phyloP scores from a whole-genome alignment of 768 basidiomycete genomes.

The Grammothele lineata region DNA sequence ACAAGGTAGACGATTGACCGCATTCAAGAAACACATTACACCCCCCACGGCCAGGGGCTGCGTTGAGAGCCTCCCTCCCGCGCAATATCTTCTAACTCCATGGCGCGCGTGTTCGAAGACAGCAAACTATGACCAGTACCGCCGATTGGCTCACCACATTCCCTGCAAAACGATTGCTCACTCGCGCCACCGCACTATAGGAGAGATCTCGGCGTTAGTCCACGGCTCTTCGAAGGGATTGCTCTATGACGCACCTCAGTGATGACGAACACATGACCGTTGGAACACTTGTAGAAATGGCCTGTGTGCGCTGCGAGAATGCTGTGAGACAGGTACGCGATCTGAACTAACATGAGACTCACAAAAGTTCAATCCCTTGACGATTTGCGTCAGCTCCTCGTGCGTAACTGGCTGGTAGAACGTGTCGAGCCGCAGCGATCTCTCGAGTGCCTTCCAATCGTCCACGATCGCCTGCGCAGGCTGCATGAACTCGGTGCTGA shows the following conservation, averaged over 20 bases:
- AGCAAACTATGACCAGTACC: constrained; percentile 21
- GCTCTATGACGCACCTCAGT: constrained; percentile 17
- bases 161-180: constrained; percentile 19
- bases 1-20: too few species aligned
- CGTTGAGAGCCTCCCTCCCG: constrained; percentile 14
- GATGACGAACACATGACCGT: constrained; percentile 29
- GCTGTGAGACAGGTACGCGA: not conserved
- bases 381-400: constrained; percentile 47
- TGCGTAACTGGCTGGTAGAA: constrained; percentile 51
- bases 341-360: constrained; percentile 10
- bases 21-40: too few species aligned
- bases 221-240: not conserved
- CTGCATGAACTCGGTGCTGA: constrained; percentile 37
- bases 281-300: constrained; percentile 29
- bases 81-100: constrained; percentile 22
- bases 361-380: constrained; percentile 50
- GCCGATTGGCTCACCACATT: constrained; percentile 27
- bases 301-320: constrained; percentile 22
- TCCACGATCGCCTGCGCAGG: constrained; percentile 35
- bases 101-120: constrained; percentile 15
- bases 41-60: constrained; percentile 23
- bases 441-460: constrained; percentile 44
- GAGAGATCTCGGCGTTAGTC: too few species aligned
- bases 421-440: constrained; percentile 35
- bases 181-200: constrained; percentile 28